Evolutionary conservation across 805 yeast species (phyloP).

Genomic region (Jamesozyma lodderae): DNA sequence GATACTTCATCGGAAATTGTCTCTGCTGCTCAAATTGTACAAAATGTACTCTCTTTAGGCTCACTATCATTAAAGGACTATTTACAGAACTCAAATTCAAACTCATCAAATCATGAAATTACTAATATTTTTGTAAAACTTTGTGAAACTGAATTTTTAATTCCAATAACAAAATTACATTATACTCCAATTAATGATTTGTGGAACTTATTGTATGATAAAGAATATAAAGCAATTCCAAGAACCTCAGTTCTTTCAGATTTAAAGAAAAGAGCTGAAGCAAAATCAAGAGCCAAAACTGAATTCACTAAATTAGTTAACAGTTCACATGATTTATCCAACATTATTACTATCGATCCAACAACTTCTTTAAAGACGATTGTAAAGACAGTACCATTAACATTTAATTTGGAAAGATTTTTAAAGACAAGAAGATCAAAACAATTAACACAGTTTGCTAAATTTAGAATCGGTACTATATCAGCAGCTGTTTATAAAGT

Average conservation of each 20-base stretch:
- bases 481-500: conserved; percentile 55
- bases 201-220: conserved; percentile 35
- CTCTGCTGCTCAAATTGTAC: conserved; percentile 41
- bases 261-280: conserved; percentile 47
- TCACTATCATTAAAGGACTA: conserved; percentile 52
- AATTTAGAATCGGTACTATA: conserved; percentile 59
- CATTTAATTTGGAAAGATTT: conserved; percentile 58
- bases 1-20: conserved; percentile 3
- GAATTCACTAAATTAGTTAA: conserved; percentile 33
- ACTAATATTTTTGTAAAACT: conserved; percentile 37
- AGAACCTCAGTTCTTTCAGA: conserved; percentile 40
- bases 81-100: conserved; percentile 19
- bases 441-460: conserved; percentile 54
- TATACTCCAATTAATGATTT: conserved; percentile 32
- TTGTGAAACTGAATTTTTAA: conserved; percentile 41
- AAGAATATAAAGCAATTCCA: conserved; percentile 34
- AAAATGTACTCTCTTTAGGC: conserved; percentile 63
- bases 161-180: conserved; percentile 36
- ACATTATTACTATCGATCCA: conserved; percentile 25
- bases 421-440: conserved; percentile 56
- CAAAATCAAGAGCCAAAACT: conserved; percentile 41
- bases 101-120: conserved; percentile 16
- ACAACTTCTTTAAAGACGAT: conserved; percentile 35
- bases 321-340: conserved; percentile 21
- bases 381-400: conserved; percentile 42